phyloP scores from a whole-genome alignment of 805 yeast species.

The Cyberlindnera japonica region DNA sequence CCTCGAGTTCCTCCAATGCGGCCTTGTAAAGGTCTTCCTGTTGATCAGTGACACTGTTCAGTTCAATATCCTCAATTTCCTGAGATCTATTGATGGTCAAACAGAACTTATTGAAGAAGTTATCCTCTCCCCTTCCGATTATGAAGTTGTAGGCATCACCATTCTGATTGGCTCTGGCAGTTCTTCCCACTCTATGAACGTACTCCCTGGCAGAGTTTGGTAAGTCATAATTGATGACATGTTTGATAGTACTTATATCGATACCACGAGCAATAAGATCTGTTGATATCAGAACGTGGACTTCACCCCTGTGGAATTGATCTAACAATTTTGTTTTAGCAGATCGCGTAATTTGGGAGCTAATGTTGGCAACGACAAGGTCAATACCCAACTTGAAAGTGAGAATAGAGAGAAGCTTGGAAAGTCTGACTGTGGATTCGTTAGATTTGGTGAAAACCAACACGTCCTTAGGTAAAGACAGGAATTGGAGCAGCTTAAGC shows the following conservation, averaged over 20 bases:
- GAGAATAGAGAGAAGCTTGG: constrained; percentile 53
- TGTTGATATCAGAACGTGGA: constrained; percentile 65
- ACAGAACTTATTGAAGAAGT: constrained; percentile 52
- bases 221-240: constrained; percentile 85
- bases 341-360: constrained; percentile 51
- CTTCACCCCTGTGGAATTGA: constrained; percentile 51
- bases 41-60: constrained; percentile 19
- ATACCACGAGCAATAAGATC: constrained; percentile 97
- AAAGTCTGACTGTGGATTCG: constrained; percentile 80
- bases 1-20: constrained; percentile 42
- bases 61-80: constrained; percentile 34
- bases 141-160: constrained; percentile 76
- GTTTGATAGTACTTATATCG: constrained; percentile 64
- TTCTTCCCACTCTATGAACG: constrained; percentile 94
- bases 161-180: constrained; percentile 82
- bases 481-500: constrained; percentile 45
- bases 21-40: constrained; percentile 39
- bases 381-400: constrained; percentile 22
- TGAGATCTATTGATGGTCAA: constrained; percentile 50
- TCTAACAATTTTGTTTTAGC: constrained; percentile 56
- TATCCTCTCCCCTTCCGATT: constrained; percentile 75
- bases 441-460: constrained; percentile 72
- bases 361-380: constrained; percentile 43
- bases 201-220: constrained; percentile 89
- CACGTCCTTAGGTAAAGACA: constrained; percentile 36